phyloP scores from a whole-genome alignment of 305 asterid species.

The Withania somnifera region DNA sequence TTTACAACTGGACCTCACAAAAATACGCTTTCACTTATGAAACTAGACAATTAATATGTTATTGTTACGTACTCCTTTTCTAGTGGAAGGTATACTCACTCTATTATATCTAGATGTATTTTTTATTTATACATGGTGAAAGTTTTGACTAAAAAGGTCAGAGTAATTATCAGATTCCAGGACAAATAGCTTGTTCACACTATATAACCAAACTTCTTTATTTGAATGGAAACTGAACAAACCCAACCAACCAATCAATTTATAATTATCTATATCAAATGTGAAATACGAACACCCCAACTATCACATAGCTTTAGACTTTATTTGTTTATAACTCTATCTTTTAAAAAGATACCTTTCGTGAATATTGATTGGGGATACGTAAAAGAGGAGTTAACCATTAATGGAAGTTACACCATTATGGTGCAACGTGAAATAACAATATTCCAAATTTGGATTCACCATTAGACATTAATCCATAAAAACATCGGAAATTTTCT shows the following conservation, averaged over 20 bases:
- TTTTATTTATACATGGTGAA: not conserved
- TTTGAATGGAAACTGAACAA: constrained; percentile 5
- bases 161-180: constrained; percentile 21
- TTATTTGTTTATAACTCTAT: not conserved
- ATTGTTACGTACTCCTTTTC: not conserved
- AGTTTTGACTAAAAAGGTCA: not conserved
- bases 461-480: too few relatives aligned
- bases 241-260: not conserved
- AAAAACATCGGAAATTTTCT: too few relatives aligned
- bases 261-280: not conserved
- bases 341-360: not conserved
- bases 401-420: not conserved
- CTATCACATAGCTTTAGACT: not conserved
- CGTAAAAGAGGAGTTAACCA: not conserved
- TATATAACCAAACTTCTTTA: constrained; percentile 7
- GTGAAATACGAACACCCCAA: not conserved
- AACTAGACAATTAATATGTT: too few relatives aligned
- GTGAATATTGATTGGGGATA: not conserved
- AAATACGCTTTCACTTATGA: too few relatives aligned
- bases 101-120: not conserved
- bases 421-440: not conserved
- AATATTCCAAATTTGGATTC: too few relatives aligned
- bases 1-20: too few relatives aligned
- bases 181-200: constrained; percentile 20
- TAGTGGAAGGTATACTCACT: not conserved